Evolutionary conservation across 768 basidiomycete species (phyloP), one percentile per base, ranked within the genome.

Genomic region (Leccinellum rugosiceps): DNA sequence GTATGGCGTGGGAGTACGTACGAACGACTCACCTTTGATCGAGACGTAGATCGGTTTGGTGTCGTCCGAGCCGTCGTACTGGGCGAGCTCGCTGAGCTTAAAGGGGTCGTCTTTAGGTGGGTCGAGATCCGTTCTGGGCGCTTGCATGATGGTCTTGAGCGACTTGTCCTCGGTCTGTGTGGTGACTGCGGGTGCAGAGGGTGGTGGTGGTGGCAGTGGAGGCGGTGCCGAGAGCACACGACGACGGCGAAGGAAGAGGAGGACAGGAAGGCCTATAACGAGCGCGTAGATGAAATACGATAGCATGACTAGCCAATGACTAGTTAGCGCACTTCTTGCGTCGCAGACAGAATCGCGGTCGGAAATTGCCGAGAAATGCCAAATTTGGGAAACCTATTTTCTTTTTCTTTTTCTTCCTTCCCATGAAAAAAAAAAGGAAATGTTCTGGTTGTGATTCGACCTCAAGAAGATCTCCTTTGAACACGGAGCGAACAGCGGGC

Each of bases 11-110:
- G 14, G 44, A 15, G 26, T 53, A 51, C 23, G 51, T 38, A 87
- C 86, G 77, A 3, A 23, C 15, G 61, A 63, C 68, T 44, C 57
- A 86, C 92, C 92, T 80, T 97, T 98, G 76, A 98, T 95, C 30
- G 93, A 88, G 44, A 98, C 88, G 63, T 89, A 94, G 59, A 98
- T 91, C 1, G 92, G 91, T 63, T 83, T 83, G 41, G 72, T 65
- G 0, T 78, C 68, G 60, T 86, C 82, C 0, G 77, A 75, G 17
- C 95, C 95, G 71, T 94, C 84, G 69, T 78, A 94, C 64, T 78
- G 60, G 38, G 79, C 84, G 58, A 98, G 78, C 61, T 90, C 73
- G 59, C 81, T 80, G 15, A 78, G 77, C 0, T 90, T 88, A 76
- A 84, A 90, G 0, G 90, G 87, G 69, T 92, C 87, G 61, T 87